Conservation (phyloP, 208 protist genomes). For the Phytomonas sp. region DNA sequence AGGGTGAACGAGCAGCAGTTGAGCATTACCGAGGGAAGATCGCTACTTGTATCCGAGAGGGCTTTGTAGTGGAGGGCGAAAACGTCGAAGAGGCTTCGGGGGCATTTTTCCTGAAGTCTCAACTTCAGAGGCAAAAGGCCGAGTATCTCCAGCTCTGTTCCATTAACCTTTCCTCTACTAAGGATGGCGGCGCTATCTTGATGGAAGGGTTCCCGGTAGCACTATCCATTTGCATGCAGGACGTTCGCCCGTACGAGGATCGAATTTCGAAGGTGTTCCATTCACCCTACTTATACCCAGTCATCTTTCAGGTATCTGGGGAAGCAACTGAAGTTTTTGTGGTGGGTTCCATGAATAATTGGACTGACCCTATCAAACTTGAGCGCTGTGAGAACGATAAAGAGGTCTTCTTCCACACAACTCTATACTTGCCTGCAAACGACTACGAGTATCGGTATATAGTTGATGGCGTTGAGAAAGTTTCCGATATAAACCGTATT, state of each 20-base stretch:
- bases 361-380: constrained; percentile 85
- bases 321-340: constrained; percentile 88
- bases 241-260: constrained; percentile 72
- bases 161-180: constrained; percentile 56
- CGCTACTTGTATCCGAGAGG: constrained; percentile 82
- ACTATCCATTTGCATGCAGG: constrained; percentile 87
- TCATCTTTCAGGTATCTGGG: constrained; percentile 84
- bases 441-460: constrained; percentile 93
- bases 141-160: constrained; percentile 75
- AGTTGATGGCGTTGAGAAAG: constrained; percentile 86
- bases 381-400: constrained; percentile 71
- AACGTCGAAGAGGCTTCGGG: constrained; percentile 73
- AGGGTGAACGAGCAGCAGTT: constrained; percentile 76
- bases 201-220: constrained; percentile 74
- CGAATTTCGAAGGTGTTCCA: constrained; percentile 80
- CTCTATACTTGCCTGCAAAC: constrained; percentile 81
- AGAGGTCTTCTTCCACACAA: constrained; percentile 87
- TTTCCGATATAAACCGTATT: constrained; percentile 72
- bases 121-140: constrained; percentile 57
- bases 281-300: constrained; percentile 77
- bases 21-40: constrained; percentile 88
- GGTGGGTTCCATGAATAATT: constrained; percentile 90
- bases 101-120: constrained; percentile 79
- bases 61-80: constrained; percentile 85
- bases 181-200: constrained; percentile 47